Evolutionary conservation across 139 green algal species (phyloP).

Genomic region (Penium margaritaceum): DNA sequence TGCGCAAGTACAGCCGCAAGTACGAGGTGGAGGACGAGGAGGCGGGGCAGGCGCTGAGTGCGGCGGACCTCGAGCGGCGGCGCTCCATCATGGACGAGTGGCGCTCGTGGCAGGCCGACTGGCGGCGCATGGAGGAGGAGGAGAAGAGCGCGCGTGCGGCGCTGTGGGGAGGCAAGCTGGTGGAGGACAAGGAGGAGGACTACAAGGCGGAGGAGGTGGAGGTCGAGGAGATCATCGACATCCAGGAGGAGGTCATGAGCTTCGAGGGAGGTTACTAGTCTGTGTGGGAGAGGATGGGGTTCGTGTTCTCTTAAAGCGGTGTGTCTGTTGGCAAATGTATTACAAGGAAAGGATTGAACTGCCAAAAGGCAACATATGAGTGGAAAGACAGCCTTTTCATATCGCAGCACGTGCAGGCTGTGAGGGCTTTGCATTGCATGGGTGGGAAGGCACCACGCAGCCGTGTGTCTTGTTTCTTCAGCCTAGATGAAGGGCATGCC

Average conservation of each 20-base stretch:
- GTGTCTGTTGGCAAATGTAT: too few relatives aligned
- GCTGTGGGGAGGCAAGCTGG: slow-evolving; percentile 3
- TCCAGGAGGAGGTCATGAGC: slow-evolving; percentile 43
- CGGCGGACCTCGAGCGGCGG: slow-evolving; percentile 57
- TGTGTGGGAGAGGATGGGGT: too few relatives aligned
- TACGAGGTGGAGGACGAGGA: slow-evolving; percentile 90
- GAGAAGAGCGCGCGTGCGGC: slow-evolving; percentile 16
- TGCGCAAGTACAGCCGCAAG: slow-evolving; percentile 81
- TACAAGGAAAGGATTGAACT: too few relatives aligned
- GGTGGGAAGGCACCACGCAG: too few relatives aligned
- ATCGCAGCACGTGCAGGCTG: too few relatives aligned
- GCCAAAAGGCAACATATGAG: too few relatives aligned
- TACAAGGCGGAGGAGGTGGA: slow-evolving; percentile 47
- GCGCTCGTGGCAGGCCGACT: slow-evolving; percentile 47
- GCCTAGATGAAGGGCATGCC: too few relatives aligned
- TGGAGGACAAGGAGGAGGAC: slow-evolving; percentile 47
- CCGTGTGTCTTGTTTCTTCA: too few relatives aligned
- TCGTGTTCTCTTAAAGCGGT: too few relatives aligned
- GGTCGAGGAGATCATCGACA: slow-evolving; percentile 49
- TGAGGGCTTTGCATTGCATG: too few relatives aligned
- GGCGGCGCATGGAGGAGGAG: slow-evolving; percentile 13
- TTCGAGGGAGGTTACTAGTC: slow-evolving; percentile 24
- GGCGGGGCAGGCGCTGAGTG: slow-evolving; percentile 61
- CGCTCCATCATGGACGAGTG: slow-evolving; percentile 67
- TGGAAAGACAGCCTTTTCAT: too few relatives aligned